phyloP scores from a whole-genome alignment of 2,329 filamentous ascomycete genomes.

The Mycocentrospora acerina region DNA sequence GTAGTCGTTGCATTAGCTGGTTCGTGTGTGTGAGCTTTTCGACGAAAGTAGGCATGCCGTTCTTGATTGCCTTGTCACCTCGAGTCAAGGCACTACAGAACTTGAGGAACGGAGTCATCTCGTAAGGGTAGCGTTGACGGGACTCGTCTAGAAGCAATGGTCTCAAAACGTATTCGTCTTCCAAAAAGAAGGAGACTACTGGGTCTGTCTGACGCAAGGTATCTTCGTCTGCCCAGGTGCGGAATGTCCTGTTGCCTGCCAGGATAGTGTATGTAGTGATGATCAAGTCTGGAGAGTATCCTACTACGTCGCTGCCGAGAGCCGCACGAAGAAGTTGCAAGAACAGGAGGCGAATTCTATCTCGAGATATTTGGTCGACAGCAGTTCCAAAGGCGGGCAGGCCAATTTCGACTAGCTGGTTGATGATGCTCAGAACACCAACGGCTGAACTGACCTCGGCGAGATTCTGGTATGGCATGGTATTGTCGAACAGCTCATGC shows the following conservation, averaged over 20 bases:
- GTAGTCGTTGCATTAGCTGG: constrained; percentile 76
- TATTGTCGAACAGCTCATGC: constrained; percentile 29
- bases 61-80: constrained; percentile 47
- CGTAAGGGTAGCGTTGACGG: constrained; percentile 79
- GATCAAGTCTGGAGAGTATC: constrained; percentile 73
- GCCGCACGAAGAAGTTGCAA: constrained; percentile 71
- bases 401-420: constrained; percentile 26
- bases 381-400: constrained; percentile 49
- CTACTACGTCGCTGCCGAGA: constrained; percentile 58
- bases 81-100: constrained; percentile 66
- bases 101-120: constrained; percentile 75
- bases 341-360: constrained; percentile 64
- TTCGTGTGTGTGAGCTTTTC: constrained; percentile 68
- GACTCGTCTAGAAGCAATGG: constrained; percentile 65
- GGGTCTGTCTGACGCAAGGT: constrained; percentile 27
- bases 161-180: constrained; percentile 58
- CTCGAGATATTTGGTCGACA: constrained; percentile 57
- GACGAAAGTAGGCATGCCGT: constrained; percentile 55
- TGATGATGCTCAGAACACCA: constrained; percentile 28
- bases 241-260: constrained; percentile 48
- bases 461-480: constrained; percentile 27
- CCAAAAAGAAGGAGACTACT: constrained; percentile 55
- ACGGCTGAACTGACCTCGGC: constrained; percentile 26
- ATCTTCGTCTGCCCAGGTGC: constrained; percentile 31
- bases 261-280: constrained; percentile 66